Evolutionary conservation across 305 asterid genomes (phyloP).

Genomic region (Ruellia speciosa): DNA sequence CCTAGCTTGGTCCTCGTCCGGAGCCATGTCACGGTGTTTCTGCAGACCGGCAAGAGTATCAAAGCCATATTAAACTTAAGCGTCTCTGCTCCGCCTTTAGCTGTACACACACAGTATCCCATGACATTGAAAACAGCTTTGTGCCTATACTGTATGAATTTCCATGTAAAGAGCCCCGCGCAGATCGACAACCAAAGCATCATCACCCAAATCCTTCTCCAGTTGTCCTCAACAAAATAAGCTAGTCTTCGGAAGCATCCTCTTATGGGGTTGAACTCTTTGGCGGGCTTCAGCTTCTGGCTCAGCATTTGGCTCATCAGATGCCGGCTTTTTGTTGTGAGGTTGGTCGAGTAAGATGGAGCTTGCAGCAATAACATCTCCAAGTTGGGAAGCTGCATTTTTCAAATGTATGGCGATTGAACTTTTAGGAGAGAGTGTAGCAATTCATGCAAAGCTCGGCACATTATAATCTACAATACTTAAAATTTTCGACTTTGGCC

Average conservation of each 20-base stretch:
- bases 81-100: constrained; percentile 63
- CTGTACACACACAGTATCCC: constrained; percentile 51
- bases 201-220: constrained; percentile 53
- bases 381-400: constrained; percentile 46
- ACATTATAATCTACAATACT: no score
- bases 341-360: constrained; percentile 27
- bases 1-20: constrained; percentile 41
- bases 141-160: constrained; percentile 37
- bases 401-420: neutral
- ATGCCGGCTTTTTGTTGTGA: constrained; percentile 31
- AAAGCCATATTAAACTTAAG: constrained; percentile 58
- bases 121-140: constrained; percentile 35
- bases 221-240: constrained; percentile 37
- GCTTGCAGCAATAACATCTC: constrained; percentile 51
- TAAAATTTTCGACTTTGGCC: no score
- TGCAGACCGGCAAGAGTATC: constrained; percentile 47
- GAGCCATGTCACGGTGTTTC: constrained; percentile 51
- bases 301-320: constrained; percentile 44
- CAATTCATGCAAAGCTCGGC: no score
- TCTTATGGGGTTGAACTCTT: constrained; percentile 19
- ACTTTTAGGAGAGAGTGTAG: no score
- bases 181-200: constrained; percentile 38
- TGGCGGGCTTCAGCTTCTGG: constrained; percentile 28
- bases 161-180: constrained; percentile 45
- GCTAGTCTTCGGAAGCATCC: constrained; percentile 26